Percentiles rank a stretch among this genome's conserved stretches.
Conservation (phyloP, 2,329 filamentous ascomycete species). For the Curvularia lunata region DNA sequence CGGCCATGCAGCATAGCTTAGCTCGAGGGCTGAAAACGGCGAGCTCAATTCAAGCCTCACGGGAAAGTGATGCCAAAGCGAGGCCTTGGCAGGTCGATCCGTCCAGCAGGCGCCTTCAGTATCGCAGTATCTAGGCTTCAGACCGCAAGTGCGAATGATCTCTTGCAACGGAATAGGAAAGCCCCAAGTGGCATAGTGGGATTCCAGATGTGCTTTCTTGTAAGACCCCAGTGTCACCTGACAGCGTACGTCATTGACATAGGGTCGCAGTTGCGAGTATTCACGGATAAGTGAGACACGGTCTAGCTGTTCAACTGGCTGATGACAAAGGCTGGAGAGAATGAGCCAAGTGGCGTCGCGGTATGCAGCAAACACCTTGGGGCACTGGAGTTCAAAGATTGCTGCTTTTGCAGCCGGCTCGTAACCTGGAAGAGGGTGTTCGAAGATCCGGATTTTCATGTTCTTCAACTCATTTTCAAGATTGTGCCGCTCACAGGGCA, state of each 20-base stretch:
- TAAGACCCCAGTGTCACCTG: constrained; percentile 53
- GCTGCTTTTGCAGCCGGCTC: constrained; percentile 50
- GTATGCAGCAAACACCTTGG: constrained; percentile 56
- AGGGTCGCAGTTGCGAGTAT: constrained; percentile 44
- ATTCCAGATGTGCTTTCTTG: constrained; percentile 55
- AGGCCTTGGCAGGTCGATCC: constrained; percentile 38
- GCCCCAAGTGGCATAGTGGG: constrained; percentile 55
- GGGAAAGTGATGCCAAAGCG: constrained; percentile 56
- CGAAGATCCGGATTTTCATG: constrained; percentile 57
- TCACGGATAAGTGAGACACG: constrained; percentile 33
- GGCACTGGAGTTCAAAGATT: constrained; percentile 61
- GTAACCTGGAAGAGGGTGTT: constrained; percentile 57
- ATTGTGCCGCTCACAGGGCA: constrained; percentile 55
- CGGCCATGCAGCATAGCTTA: constrained; percentile 41
- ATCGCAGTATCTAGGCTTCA: constrained; percentile 60
- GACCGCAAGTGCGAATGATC: constrained; percentile 56
- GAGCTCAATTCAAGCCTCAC: constrained; percentile 49
- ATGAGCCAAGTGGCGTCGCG: constrained; percentile 61
- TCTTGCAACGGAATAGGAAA: constrained; percentile 53
- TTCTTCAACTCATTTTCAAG: constrained; percentile 45
- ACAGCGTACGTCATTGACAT: constrained; percentile 15
- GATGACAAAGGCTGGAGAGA: constrained; percentile 46
- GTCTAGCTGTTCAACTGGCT: constrained; percentile 5
- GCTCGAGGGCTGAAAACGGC: constrained; percentile 29
- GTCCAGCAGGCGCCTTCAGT: constrained; percentile 49